A percentile compares a stretch with the other conserved stretches of the same genome.
Conservation (phyloP, 2,329 filamentous ascomycete genomes). For the Ophiognomonia clavigignenti-juglandacearum region DNA sequence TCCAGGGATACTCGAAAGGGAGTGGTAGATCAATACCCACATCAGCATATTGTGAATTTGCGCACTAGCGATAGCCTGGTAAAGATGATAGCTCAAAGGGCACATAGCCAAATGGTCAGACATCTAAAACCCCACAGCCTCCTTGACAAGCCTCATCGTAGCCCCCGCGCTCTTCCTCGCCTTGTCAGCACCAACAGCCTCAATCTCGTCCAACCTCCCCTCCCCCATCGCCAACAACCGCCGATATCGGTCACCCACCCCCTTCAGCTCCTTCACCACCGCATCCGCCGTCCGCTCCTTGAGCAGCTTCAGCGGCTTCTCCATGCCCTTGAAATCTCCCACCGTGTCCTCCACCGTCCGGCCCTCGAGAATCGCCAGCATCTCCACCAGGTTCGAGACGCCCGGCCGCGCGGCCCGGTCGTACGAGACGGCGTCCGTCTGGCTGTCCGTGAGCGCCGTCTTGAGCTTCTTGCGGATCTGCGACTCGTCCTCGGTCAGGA, state of each 20-base stretch:
- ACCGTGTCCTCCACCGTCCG: constrained; percentile 38
- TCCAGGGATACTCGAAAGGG: background rate
- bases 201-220: constrained; percentile 52
- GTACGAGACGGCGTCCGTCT: constrained; percentile 59
- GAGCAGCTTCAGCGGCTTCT: constrained; percentile 28
- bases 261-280: constrained; percentile 45
- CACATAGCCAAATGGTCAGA: too few species aligned
- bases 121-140: constrained; percentile 43
- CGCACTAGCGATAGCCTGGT: too few species aligned
- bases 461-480: constrained; percentile 67
- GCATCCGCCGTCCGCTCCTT: constrained; percentile 54
- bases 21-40: constrained; percentile 7
- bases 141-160: constrained; percentile 50
- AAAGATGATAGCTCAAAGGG: too few species aligned
- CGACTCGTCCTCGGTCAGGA: constrained; percentile 67
- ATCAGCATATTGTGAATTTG: background rate
- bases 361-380: constrained; percentile 62
- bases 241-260: constrained; percentile 47
- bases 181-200: constrained; percentile 51
- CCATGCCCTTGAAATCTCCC: constrained; percentile 30
- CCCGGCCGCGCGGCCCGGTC: constrained; percentile 67
- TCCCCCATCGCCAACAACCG: constrained; percentile 27
- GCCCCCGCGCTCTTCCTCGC: constrained; percentile 57
- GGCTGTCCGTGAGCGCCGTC: constrained; percentile 71
- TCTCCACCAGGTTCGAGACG: constrained; percentile 79